Evolutionary conservation across 352 stramenopile species (phyloP).

Genomic region (Phytophthora multivora): DNA sequence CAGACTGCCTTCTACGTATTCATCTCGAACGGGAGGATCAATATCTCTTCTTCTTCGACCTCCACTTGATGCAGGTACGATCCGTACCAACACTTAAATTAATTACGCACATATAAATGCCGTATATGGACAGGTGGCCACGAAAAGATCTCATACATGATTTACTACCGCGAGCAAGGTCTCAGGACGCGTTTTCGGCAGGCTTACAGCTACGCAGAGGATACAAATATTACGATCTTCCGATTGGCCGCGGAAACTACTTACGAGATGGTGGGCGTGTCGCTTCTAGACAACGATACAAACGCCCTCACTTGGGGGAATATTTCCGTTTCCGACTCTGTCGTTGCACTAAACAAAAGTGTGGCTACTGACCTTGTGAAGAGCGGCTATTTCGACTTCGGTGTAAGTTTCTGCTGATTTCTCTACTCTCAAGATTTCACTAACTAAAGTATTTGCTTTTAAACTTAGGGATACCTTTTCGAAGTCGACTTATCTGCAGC

Average conservation of each 20-base stretch:
- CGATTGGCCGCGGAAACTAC: conserved; percentile 44
- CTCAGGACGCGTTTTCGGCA: conserved; percentile 25
- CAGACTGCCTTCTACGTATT: conserved; percentile 21
- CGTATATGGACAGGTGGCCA: conserved; percentile 32
- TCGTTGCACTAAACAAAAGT: conserved; percentile 22
- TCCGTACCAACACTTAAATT: background rate
- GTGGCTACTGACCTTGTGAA: background rate
- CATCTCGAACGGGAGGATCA: conserved; percentile 38
- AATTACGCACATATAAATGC: background rate
- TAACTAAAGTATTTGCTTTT: background rate
- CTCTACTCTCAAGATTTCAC: background rate
- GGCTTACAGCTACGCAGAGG: conserved; percentile 25
- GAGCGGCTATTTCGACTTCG: conserved; percentile 52
- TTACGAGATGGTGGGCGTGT: conserved; percentile 60
- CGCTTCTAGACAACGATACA: conserved; percentile 19
- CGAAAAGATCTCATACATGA: conserved; percentile 35
- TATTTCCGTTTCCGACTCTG: conserved; percentile 27
- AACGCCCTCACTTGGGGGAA: conserved; percentile 12
- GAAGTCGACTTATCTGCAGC: conserved; percentile 33
- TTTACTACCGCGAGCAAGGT: conserved; percentile 37
- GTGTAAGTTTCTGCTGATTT: conserved; percentile 30
- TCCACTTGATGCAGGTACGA: conserved; percentile 51
- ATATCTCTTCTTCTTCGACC: conserved; percentile 37
- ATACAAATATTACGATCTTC: conserved; percentile 37
- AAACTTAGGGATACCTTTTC: conserved; percentile 51